Evolutionary conservation across 129 eudicot genomes (phyloP), one percentile per base, ranked within the genome.

Genomic region (Silybum marianum): DNA sequence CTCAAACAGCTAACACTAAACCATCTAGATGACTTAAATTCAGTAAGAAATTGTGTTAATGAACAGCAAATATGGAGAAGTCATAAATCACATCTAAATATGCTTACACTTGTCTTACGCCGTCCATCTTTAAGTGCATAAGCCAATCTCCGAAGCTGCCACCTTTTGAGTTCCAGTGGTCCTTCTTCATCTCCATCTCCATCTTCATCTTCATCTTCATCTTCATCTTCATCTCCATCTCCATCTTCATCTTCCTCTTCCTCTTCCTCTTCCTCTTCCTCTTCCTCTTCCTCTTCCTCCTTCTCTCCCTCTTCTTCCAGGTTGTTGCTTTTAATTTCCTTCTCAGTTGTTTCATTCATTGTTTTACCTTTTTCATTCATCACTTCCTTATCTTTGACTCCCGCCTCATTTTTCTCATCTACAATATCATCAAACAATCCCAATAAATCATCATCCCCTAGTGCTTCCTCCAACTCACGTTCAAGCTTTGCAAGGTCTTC

Each of bases 71-170:
- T 3, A 44, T n/a, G 23, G 21, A 74, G 28, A 68, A 74, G 67
- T 73, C 8, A 69, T 8, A 40, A 60, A 66, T 63, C n/a, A 65
- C 5, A 36, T 34, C 23, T 66, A 42, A 39, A 67, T 38, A 79
- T 21, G 80, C 97, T 89, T 85, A 96, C 99, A 86, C 80, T 90
- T 42, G 88, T 87, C 88, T 96, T 96, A 66, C 99, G 99, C 28
- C 95, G 91, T 73, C 99, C 99, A 38, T 87, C 80, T 84, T 91
- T 96, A 80, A 96, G 83, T 32, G 99, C 98, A 85, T 93, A 89
- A 13, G 97, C 97, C 81, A 96, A 74, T 78, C 97, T 91, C 54
- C 88, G 63, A 42, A 89, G 89, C 79, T 96, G 99, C 99, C 99
- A 96, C 71, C 86, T 91, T 87, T 84, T 96, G 44, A 96, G 93